Evolutionary conservation across 2,329 filamentous ascomycete species (phyloP).

Genomic region (Trichoderma sp.): DNA sequence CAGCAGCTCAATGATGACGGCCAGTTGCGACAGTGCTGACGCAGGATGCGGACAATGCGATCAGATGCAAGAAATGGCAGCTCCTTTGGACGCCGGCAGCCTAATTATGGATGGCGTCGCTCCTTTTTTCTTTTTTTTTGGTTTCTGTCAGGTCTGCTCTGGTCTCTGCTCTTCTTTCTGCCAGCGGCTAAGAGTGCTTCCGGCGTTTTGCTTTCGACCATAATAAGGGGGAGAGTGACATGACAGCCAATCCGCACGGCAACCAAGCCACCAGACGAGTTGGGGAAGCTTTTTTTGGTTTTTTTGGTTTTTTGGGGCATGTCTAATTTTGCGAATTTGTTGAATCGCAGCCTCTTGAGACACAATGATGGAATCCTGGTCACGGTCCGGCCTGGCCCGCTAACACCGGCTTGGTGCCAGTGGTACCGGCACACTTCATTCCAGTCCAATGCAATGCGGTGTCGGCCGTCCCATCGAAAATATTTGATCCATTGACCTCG

Average conservation of each 20-base stretch:
- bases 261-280: slow-evolving; percentile 21
- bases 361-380: slow-evolving; percentile 17
- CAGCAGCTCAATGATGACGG: not conserved
- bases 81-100: not conserved
- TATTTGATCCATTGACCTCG: not conserved
- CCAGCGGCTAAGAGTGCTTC: not conserved
- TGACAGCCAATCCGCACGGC: not conserved
- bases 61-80: not conserved
- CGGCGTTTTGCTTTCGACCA: slow-evolving; percentile 2
- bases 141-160: no score
- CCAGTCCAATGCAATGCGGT: slow-evolving; percentile 11
- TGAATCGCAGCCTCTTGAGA: slow-evolving; percentile 20
- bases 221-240: not conserved
- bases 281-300: slow-evolving; percentile 23
- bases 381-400: slow-evolving; percentile 5
- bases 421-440: slow-evolving; percentile 21
- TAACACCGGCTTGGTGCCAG: not conserved
- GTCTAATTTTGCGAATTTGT: slow-evolving; percentile 20
- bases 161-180: not conserved
- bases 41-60: not conserved
- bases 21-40: not conserved
- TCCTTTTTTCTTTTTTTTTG: no score
- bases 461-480: not conserved
- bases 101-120: no score
- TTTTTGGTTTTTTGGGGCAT: slow-evolving; percentile 15